These are phyloP conservation scores for Eudorina sp. DNA, from an alignment of 139 green algal genomes.

Conservation along the genomic window DNA sequence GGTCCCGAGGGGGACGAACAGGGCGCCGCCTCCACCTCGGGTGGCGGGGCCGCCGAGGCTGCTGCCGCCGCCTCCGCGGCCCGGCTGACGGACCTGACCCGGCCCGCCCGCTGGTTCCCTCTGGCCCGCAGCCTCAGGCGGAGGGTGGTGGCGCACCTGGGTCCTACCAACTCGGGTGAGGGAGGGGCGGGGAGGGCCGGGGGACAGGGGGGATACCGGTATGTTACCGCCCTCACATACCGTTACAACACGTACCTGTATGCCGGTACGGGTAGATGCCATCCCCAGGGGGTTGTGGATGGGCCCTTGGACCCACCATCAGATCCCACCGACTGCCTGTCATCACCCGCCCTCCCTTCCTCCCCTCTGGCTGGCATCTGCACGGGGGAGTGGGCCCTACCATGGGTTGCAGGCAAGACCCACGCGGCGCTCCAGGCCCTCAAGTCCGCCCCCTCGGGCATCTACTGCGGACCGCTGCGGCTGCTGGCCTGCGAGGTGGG, in stretches of 20 bases:
- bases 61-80: neutral
- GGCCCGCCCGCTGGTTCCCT: conserved; percentile 65
- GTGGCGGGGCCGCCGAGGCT: no score
- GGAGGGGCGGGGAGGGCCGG: neutral
- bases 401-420: conserved; percentile 99
- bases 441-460: conserved; percentile 70
- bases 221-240: no score
- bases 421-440: conserved; percentile 87
- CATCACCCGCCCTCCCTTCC: no score
- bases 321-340: no score
- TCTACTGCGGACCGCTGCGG: conserved; percentile 96
- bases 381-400: no score
- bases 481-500: conserved; percentile 84
- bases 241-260: no score
- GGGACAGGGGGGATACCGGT: neutral
- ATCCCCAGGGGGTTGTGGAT: no score
- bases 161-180: conserved; percentile 61
- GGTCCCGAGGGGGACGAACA: no score
- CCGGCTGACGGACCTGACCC: conserved; percentile 37
- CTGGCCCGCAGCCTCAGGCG: conserved; percentile 85
- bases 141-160: conserved; percentile 90
- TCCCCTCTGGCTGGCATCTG: no score
- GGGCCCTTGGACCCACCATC: no score
- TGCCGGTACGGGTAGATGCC: no score
- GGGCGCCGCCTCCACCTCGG: no score